Evolutionary conservation across 2,329 filamentous ascomycete genomes (phyloP), one percentile per base, ranked within the genome.

Genomic region (Alternaria sp.): DNA sequence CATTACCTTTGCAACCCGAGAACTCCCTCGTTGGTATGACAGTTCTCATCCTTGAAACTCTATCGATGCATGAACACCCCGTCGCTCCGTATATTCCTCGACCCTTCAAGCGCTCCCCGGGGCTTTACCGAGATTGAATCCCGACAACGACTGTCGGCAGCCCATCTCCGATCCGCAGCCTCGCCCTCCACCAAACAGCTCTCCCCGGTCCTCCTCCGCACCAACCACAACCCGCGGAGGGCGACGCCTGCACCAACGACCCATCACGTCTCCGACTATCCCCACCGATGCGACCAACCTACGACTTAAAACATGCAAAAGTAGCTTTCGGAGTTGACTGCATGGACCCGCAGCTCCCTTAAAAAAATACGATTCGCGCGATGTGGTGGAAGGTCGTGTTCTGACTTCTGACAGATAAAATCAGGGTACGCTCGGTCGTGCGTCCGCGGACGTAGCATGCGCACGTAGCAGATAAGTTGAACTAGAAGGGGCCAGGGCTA

Each of bases 151-250:
- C 14, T 50, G 14, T 25, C 46, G 20, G 46, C 32, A 50, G 14
- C 46, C 46, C 18, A 25, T 32, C 46, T 50, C 46, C 46, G 46
- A 50, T 25, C 20, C 46, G 32, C 22, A 38, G 46, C 46, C 46
- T 50, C 22, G 20, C 32, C 14, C 32, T 50, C 46, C 46, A 34
- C 46, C 46, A 50, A 38, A 36, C 32, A 50, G 20, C 30, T 36
- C 5, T 25, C 30, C 46, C 46, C 46, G 30, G 46, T 22, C 32
- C 16, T 36, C n/a, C 49, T 58, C 55, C 55, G 55, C 55, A 27
- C 55, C 55, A 58, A 58, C 55, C 55, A 58, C n/a, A 14, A 28
- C 20, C 16, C 22, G 40, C 55, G 49, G 49, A 58, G 49, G 8
- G 10, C 20, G 32, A 36, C 20, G 32, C 32, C 14, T 38, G 46